These are phyloP conservation scores for Inonotus hispidus DNA, from an alignment of 1,284 basidiomycete genomes.

Conservation along the genomic window DNA sequence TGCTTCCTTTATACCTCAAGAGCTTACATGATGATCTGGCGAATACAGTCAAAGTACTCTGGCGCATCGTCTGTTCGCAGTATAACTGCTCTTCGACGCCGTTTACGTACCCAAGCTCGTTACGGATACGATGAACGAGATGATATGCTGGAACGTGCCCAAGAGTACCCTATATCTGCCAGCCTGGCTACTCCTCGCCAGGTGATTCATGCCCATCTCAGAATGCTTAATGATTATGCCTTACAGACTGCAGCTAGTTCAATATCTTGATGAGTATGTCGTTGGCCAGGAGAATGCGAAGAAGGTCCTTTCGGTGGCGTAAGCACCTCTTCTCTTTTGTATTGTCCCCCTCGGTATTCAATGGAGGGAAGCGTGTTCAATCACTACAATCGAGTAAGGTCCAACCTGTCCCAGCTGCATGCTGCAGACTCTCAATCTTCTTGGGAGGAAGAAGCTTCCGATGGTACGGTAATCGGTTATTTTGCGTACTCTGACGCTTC, in stretches of 20 bases:
- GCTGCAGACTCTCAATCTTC: constrained; percentile 36
- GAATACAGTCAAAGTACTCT: constrained; percentile 1
- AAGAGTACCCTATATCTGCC: constrained; percentile 27
- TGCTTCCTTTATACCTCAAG: background rate
- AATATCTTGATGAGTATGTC: constrained; percentile 86
- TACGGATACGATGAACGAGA: constrained; percentile 34
- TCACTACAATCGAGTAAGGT: constrained; percentile 80
- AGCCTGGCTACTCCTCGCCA: constrained; percentile 67
- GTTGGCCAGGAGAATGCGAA: constrained; percentile 91
- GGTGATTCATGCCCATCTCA: constrained; percentile 33
- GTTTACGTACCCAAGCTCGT: constrained; percentile 38
- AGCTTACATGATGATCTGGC: background rate
- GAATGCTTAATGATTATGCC: background rate
- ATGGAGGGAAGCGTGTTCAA: constrained; percentile 71
- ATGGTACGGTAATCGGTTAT: background rate
- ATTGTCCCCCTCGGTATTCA: constrained; percentile 17
- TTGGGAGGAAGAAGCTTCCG: constrained; percentile 22
- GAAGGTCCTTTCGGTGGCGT: constrained; percentile 90
- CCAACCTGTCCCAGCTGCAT: constrained; percentile 50
- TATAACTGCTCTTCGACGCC: background rate
- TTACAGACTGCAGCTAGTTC: constrained; percentile 53
- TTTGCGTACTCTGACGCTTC: background rate
- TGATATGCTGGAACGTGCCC: constrained; percentile 24
- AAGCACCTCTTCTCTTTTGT: constrained; percentile 29
- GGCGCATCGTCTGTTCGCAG: background rate